These are phyloP conservation scores for Leishmania major DNA, from an alignment of 208 protist genomes.

Conservation along the genomic window DNA sequence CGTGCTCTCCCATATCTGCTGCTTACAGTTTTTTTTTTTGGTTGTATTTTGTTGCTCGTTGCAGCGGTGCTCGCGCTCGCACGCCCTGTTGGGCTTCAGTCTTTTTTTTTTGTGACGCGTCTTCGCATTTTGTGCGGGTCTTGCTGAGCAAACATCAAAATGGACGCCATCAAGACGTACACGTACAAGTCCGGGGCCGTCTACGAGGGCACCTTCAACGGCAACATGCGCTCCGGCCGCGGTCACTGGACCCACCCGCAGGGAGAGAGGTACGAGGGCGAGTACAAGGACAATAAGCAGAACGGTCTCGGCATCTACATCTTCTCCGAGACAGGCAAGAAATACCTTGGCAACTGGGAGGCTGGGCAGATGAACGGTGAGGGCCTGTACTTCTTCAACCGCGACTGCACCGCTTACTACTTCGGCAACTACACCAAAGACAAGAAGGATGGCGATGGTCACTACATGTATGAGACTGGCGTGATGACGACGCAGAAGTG, in stretches of 20 bases:
- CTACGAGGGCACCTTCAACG: slow-evolving; percentile 88
- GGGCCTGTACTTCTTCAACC: slow-evolving; percentile 86
- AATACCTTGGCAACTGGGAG: slow-evolving; percentile 85
- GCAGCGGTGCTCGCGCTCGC: not conserved
- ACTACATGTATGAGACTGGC: slow-evolving; percentile 88
- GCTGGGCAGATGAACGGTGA: slow-evolving; percentile 81
- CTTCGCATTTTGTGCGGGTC: not conserved
- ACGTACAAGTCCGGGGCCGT: slow-evolving; percentile 88
- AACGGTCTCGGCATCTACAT: slow-evolving; percentile 85
- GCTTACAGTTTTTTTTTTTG: not conserved
- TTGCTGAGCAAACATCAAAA: not conserved
- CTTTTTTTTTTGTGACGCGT: not conserved
- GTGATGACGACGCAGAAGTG: slow-evolving; percentile 84
- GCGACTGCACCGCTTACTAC: slow-evolving; percentile 65
- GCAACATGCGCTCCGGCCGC: slow-evolving; percentile 70
- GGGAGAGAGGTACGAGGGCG: slow-evolving; percentile 87
- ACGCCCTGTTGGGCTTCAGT: not conserved
- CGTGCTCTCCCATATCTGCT: not conserved
- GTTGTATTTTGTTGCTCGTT: not conserved
- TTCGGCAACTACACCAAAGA: slow-evolving; percentile 76
- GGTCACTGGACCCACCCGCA: slow-evolving; percentile 80
- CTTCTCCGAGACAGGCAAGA: slow-evolving; percentile 69
- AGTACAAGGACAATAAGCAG: slow-evolving; percentile 88
- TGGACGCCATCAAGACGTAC: slow-evolving; percentile 67
- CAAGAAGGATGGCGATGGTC: slow-evolving; percentile 81